These are phyloP conservation scores for Trypanosoma melophagium DNA, from an alignment of 208 protist species.

Conservation along the genomic window DNA sequence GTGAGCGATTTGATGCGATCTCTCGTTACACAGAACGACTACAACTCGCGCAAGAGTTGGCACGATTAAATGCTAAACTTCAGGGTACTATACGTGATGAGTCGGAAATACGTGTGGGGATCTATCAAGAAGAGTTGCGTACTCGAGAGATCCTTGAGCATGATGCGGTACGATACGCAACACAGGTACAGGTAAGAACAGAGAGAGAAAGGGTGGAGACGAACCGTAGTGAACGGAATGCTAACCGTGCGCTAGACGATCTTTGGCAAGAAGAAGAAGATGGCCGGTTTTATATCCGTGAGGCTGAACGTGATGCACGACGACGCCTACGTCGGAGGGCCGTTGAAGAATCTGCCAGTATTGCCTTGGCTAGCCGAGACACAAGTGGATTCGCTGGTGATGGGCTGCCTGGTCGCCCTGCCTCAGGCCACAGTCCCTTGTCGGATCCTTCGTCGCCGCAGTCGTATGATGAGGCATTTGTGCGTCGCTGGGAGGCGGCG, in stretches of 20 bases:
- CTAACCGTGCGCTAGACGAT: constrained; percentile 28
- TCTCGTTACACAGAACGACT: constrained; percentile 5
- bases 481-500: constrained; percentile 32
- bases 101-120: background rate
- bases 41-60: background rate
- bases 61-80: background rate
- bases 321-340: constrained; percentile 18
- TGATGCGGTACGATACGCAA: background rate
- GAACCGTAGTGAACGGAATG: constrained; percentile 18
- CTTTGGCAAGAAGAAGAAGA: constrained; percentile 45
- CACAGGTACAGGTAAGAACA: constrained; percentile 6
- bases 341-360: background rate
- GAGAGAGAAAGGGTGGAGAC: constrained; percentile 18
- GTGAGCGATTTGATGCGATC: background rate
- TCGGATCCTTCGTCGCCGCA: background rate
- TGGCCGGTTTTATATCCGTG: constrained; percentile 35
- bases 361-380: background rate
- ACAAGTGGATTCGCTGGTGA: background rate
- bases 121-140: constrained; percentile 4
- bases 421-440: background rate
- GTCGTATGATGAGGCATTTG: constrained; percentile 23
- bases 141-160: constrained; percentile 17
- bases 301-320: constrained; percentile 45
- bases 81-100: background rate
- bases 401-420: background rate